phyloP scores from a whole-genome alignment of 192 early-diverging fungal genomes.

The Gryganskiella cystojenkinii region DNA sequence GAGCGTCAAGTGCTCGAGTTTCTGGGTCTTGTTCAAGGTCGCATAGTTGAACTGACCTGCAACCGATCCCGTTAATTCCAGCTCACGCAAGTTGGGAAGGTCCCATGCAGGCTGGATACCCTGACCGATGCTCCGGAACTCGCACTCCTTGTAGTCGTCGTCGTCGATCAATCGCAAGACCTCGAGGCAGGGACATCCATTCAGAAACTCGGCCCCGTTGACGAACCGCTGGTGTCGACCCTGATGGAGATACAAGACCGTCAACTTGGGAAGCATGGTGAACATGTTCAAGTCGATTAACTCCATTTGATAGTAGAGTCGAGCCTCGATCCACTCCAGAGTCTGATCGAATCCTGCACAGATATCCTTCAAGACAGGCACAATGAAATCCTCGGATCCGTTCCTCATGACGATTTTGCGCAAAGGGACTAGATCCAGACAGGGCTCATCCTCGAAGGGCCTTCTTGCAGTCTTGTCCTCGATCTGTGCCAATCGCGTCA shows the following conservation, averaged over 20 bases:
- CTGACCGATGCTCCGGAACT: too few relatives aligned
- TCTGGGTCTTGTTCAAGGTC: neutral
- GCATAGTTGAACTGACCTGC: slow-evolving; percentile 24
- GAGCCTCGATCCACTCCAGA: slow-evolving; percentile 8
- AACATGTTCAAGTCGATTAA: neutral
- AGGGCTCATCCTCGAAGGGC: slow-evolving; percentile 12
- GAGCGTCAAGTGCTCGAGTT: slow-evolving; percentile 6
- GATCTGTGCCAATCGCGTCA: neutral
- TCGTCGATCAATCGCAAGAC: neutral
- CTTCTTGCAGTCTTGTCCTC: neutral
- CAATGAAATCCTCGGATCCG: neutral
- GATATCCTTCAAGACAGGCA: slow-evolving; percentile 27
- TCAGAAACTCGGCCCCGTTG: slow-evolving; percentile 15
- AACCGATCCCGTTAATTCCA: slow-evolving; percentile 12
- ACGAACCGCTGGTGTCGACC: neutral
- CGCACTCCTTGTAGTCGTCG: neutral
- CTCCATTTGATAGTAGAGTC: neutral
- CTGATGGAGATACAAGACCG: slow-evolving; percentile 8
- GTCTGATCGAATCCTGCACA: slow-evolving; percentile 11
- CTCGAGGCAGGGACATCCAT: slow-evolving; percentile 7
- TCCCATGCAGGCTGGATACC: slow-evolving; percentile 17
- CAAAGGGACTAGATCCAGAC: slow-evolving; percentile 12
- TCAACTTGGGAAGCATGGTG: slow-evolving; percentile 6
- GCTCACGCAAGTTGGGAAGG: slow-evolving; percentile 9
- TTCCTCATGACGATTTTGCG: slow-evolving; percentile 1